Evolutionary conservation across 345 rosid genomes (phyloP).

Genomic region (Combretum micranthum): DNA sequence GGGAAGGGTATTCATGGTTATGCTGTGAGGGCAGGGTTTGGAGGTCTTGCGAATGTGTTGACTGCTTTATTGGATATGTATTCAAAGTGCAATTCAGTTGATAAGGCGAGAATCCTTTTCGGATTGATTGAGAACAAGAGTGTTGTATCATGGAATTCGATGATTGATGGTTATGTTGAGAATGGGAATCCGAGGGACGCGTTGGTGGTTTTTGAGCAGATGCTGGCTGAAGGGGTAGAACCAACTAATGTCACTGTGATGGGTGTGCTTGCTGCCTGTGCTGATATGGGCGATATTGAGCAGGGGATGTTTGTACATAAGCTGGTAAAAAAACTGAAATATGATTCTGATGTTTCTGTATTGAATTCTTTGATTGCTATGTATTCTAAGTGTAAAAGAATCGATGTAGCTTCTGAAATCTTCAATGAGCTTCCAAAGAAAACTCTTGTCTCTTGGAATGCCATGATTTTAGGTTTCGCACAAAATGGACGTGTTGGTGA

Average conservation of each 20-base stretch:
- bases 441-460: slow-evolving; percentile 81
- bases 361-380: slow-evolving; percentile 74
- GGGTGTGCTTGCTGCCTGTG: slow-evolving; percentile 67
- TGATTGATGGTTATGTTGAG: slow-evolving; percentile 78
- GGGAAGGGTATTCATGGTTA: slow-evolving; percentile 70
- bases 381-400: slow-evolving; percentile 69
- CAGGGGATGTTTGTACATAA: slow-evolving; percentile 55
- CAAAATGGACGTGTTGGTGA: slow-evolving; percentile 61
- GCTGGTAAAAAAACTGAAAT: slow-evolving; percentile 33
- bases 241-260: slow-evolving; percentile 67
- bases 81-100: slow-evolving; percentile 49
- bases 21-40: slow-evolving; percentile 50
- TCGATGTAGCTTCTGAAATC: slow-evolving; percentile 45
- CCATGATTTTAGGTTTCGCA: slow-evolving; percentile 69
- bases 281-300: slow-evolving; percentile 55
- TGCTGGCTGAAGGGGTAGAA: slow-evolving; percentile 60
- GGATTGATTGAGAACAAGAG: slow-evolving; percentile 45
- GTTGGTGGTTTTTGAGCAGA: slow-evolving; percentile 38
- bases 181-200: slow-evolving; percentile 59
- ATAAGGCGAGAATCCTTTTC: slow-evolving; percentile 45
- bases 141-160: slow-evolving; percentile 82
- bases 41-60: slow-evolving; percentile 49
- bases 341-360: slow-evolving; percentile 47
- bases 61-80: slow-evolving; percentile 78
- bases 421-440: slow-evolving; percentile 40